Base-by-base conservation (phyloP, 345 rosid species). In the Punica granatum region DNA sequence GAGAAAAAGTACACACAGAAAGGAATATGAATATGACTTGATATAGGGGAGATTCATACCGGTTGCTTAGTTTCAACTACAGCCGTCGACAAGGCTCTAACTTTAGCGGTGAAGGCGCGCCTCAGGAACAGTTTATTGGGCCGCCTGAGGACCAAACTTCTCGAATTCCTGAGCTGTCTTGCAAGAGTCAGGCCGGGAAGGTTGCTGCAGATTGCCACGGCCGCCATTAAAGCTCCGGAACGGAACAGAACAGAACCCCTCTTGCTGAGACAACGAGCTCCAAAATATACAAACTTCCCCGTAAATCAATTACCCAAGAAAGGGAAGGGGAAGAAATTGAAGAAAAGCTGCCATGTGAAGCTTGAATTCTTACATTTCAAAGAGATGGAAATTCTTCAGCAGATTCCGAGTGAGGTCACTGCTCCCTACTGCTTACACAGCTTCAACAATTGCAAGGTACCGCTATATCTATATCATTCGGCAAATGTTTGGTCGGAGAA, bases 11-110 rank as follows among this genome's bases (percentile, higher is more conserved):
- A n/a, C n/a, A 41, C 1, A 41, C 9, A 41, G 44, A 41, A 41
- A 41, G 14, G 44, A 41, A 41, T 2, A 41, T 41, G 44, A 41
- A 9, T 41, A 41, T 41, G n/a, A n/a, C n/a, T n/a, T n/a, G 23
- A 13, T 14, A 25, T 1, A 23, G 58, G 10, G 28, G 12, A 51
- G 51, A 44, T 0, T 2, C 62, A 26, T 15, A 82, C 89, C 77
- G 62, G 73, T 32, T 83, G 79, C n/a, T 75, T 71, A 68, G 82
- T 65, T 68, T 82, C 88, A 23, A 83, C 67, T 65, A 83, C 66
- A 78, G 78, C 51, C 16, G 88, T 54, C 25, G 82, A 76, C 39
- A 84, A 75, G 73, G 87, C 89, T 14, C 83, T 82, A 58, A 84
- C 37, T 18, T 11, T 39, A 30, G 30, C 28, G 35, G 8, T 19